Evolutionary conservation across 768 basidiomycete genomes (phyloP).

Genomic region (Trametes gibbosa): DNA sequence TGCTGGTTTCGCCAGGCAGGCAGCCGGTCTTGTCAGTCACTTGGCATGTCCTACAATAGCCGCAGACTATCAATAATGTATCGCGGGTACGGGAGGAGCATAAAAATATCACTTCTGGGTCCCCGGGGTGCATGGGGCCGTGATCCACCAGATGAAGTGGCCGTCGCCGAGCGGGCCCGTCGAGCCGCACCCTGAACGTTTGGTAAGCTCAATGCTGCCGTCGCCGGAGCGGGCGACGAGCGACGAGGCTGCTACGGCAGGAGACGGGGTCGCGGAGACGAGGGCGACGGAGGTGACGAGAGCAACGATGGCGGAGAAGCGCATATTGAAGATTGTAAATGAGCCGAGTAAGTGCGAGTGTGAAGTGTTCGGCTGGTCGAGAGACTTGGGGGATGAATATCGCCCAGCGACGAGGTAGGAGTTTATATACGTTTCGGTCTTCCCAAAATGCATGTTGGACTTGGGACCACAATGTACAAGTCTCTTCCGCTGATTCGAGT

Average conservation of each 20-base stretch:
- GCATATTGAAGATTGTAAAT: background rate
- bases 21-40: constrained; percentile 3
- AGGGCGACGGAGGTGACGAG: background rate
- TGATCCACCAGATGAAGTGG: constrained; percentile 6
- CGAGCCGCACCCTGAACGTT: constrained; percentile 6
- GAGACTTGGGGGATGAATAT: background rate
- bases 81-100: background rate
- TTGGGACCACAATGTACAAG: no score
- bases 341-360: background rate
- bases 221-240: constrained; percentile 5
- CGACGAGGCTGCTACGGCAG: background rate
- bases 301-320: constrained; percentile 7
- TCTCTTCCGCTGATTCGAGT: no score
- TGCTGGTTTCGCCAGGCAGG: constrained; percentile 2
- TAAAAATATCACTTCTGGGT: background rate
- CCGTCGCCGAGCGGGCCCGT: constrained; percentile 2
- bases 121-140: background rate
- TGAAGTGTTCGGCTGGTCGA: background rate
- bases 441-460: background rate
- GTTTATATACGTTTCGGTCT: background rate
- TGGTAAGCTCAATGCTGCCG: background rate
- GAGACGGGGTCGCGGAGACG: background rate
- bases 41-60: background rate
- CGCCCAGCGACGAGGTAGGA: background rate
- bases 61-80: no score